These are phyloP conservation scores for Xerophyta viscosa DNA, from an alignment of 106 monocot species.

Conservation along the genomic window DNA sequence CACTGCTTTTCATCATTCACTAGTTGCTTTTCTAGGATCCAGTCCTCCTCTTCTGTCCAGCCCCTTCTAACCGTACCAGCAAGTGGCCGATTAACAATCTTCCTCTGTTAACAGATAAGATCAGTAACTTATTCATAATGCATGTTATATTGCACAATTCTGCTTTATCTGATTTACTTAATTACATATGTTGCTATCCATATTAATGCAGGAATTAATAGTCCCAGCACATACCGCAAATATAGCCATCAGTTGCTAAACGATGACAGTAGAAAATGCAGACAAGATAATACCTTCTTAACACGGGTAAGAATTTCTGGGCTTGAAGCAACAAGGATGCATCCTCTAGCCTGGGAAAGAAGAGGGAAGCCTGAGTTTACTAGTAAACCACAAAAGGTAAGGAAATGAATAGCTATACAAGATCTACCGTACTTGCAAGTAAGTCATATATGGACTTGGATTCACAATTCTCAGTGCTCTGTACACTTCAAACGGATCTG, in stretches of 20 bases:
- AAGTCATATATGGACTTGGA: slow-evolving; percentile 96
- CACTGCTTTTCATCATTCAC: slow-evolving; percentile 65
- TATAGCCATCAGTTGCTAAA: too few species aligned
- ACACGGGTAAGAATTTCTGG: slow-evolving; percentile 92
- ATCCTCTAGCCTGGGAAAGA: slow-evolving; percentile 76
- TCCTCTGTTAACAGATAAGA: slow-evolving; percentile 25
- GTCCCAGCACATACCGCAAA: too few species aligned
- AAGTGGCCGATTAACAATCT: slow-evolving; percentile 54
- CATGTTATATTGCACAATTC: neutral
- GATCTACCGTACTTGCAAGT: slow-evolving; percentile 53
- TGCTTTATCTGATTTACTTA: neutral
- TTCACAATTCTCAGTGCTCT: slow-evolving; percentile 90
- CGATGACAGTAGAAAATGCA: neutral
- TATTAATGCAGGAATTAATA: too few species aligned
- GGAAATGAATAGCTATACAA: neutral
- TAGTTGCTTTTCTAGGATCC: slow-evolving; percentile 29
- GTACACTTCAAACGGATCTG: slow-evolving; percentile 96
- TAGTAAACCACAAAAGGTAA: neutral
- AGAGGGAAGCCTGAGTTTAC: too few species aligned
- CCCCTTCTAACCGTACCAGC: slow-evolving; percentile 66
- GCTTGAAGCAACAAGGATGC: slow-evolving; percentile 90
- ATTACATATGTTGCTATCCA: too few species aligned
- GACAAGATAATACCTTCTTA: slow-evolving; percentile 27
- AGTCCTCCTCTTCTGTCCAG: slow-evolving; percentile 35
- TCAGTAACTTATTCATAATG: neutral